These are phyloP conservation scores for Rachicladosporium sp. DNA, from an alignment of 2,329 filamentous ascomycete species.

Conservation along the genomic window DNA sequence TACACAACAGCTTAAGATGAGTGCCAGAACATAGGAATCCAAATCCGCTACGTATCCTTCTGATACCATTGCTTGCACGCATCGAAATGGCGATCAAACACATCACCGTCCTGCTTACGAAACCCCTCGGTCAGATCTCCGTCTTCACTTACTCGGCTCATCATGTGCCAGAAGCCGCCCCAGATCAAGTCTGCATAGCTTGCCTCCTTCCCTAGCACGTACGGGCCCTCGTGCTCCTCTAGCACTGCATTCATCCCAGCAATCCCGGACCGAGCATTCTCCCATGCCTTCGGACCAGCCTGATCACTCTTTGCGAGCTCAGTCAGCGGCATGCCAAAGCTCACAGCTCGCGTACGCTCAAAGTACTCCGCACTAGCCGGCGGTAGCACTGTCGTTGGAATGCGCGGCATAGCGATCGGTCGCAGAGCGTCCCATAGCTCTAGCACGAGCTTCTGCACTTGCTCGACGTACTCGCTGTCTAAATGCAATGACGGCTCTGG, in stretches of 20 bases:
- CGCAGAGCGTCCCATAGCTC: constrained; percentile 27
- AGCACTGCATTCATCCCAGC: constrained; percentile 33
- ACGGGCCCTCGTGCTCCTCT: constrained; percentile 47
- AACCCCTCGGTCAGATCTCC: too few species aligned
- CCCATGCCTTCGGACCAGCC: constrained; percentile 41
- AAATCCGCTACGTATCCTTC: too few species aligned
- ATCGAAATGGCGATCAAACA: too few species aligned
- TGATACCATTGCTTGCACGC: too few species aligned
- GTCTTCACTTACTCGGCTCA: too few species aligned
- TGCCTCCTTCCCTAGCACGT: constrained; percentile 45
- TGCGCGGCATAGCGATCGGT: constrained; percentile 34
- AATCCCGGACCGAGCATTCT: constrained; percentile 27
- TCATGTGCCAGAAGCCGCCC: constrained; percentile 27
- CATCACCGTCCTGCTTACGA: too few species aligned
- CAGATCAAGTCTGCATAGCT: constrained; percentile 48
- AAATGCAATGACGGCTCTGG: constrained; percentile 48
- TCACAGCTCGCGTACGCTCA: constrained; percentile 36
- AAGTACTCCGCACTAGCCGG: constrained; percentile 44
- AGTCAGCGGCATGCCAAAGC: constrained; percentile 41
- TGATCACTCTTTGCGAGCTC: constrained; percentile 29
- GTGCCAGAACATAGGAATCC: too few species aligned
- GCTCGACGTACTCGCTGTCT: constrained; percentile 35
- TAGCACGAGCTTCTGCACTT: constrained; percentile 31
- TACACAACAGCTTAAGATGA: too few species aligned
- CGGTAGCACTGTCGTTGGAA: constrained; percentile 42